Percentiles rank a stretch among this genome's conserved stretches.
Evolutionary conservation across 805 yeast species (phyloP).

Genomic region (Saccharomycopsis malanga): DNA sequence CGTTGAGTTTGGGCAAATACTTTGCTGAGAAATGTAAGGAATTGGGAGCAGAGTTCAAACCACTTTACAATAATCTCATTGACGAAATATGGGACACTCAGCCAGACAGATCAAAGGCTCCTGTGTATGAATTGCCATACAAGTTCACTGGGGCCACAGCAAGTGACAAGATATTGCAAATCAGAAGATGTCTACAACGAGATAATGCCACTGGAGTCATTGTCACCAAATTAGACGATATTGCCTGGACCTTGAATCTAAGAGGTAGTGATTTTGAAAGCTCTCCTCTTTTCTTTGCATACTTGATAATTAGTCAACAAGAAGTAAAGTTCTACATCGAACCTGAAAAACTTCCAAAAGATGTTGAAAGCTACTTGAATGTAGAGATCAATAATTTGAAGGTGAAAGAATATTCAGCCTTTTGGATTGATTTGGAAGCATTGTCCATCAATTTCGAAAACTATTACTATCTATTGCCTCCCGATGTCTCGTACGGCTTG

Average conservation of each 20-base stretch:
- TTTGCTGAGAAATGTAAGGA: constrained; percentile 25
- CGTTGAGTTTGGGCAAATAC: constrained; percentile 33
- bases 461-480: constrained; percentile 44
- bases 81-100: constrained; percentile 73
- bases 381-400: constrained; percentile 36
- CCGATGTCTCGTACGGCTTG: constrained; percentile 62
- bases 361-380: constrained; percentile 28
- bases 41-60: constrained; percentile 36
- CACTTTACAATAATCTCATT: constrained; percentile 58
- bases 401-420: constrained; percentile 46
- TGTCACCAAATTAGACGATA: constrained; percentile 71
- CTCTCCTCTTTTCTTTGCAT: constrained; percentile 81
- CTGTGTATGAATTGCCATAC: constrained; percentile 43
- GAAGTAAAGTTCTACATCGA: constrained; percentile 18
- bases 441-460: constrained; percentile 28
- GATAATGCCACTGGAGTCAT: constrained; percentile 29
- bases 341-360: constrained; percentile 6
- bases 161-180: constrained; percentile 46
- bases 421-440: constrained; percentile 49
- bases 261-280: constrained; percentile 72
- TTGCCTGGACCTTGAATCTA: constrained; percentile 84
- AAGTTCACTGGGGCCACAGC: constrained; percentile 62
- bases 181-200: constrained; percentile 33
- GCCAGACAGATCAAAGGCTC: constrained; percentile 50
- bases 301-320: constrained; percentile 32